Percentiles rank a stretch among this genome's conserved stretches.
These are phyloP conservation scores for Diatrype stigma DNA, from an alignment of 2,329 filamentous ascomycete genomes.

Conservation along the genomic window DNA sequence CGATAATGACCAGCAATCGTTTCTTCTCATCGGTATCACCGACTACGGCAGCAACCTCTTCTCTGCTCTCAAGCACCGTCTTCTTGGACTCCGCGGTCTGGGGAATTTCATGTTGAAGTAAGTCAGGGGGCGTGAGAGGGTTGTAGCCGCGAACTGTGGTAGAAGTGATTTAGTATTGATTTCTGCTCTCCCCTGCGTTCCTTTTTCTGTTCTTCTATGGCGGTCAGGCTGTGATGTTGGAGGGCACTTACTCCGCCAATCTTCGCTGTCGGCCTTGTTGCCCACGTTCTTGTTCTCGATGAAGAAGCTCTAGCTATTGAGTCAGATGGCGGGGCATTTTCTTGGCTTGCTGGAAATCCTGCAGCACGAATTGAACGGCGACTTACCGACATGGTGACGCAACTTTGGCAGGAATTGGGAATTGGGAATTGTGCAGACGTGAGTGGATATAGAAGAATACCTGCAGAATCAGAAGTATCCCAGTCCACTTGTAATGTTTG, in stretches of 20 bases:
- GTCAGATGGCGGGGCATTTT: conserved; percentile 12
- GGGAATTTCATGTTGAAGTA: conserved; percentile 89
- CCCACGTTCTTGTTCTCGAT: conserved; percentile 77
- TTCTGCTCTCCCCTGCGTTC: not conserved
- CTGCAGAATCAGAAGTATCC: too few relatives aligned
- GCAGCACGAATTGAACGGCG: not conserved
- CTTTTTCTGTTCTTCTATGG: not conserved
- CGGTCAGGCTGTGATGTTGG: not conserved
- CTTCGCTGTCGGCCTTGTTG: conserved; percentile 68
- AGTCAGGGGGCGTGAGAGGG: conserved; percentile 84
- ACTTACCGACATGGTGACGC: not conserved
- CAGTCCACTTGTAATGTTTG: too few relatives aligned
- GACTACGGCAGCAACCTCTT: conserved; percentile 65
- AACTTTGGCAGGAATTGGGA: not conserved
- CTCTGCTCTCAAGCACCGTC: conserved; percentile 58
- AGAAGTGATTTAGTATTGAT: not conserved
- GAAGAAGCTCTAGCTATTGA: conserved; percentile 53
- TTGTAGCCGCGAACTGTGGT: conserved; percentile 78
- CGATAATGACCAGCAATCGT: conserved; percentile 70
- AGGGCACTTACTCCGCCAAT: conserved; percentile 70
- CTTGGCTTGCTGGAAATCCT: not conserved
- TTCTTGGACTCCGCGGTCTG: conserved; percentile 53
- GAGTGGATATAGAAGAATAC: not conserved
- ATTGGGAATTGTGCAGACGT: too few relatives aligned
- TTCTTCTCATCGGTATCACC: conserved; percentile 60